These are phyloP conservation scores for Kandelia obovata DNA, from an alignment of 345 rosid species.

Conservation along the genomic window DNA sequence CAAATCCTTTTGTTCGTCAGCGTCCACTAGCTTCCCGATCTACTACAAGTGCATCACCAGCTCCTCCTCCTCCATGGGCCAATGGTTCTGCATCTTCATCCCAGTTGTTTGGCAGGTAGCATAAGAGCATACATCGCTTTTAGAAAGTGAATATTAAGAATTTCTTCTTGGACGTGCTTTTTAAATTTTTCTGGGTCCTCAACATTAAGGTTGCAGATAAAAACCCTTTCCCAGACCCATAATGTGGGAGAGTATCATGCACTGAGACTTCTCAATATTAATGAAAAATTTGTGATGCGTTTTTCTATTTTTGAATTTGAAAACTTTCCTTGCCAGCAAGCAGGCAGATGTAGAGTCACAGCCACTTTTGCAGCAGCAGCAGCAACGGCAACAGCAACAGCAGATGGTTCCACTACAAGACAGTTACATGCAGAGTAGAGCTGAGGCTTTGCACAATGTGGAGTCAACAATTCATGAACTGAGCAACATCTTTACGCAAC, in stretches of 20 bases:
- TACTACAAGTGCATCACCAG: conserved; percentile 43
- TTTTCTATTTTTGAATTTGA: no score
- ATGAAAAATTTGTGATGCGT: no score
- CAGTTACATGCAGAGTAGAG: conserved; percentile 79
- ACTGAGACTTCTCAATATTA: no score
- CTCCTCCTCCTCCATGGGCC: conserved; percentile 65
- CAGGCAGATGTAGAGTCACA: conserved; percentile 52
- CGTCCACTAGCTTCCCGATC: conserved; percentile 66
- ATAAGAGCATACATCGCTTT: not conserved
- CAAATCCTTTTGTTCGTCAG: conserved; percentile 77
- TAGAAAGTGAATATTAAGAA: not conserved
- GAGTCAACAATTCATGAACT: conserved; percentile 87
- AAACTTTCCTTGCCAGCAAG: conserved; percentile 36
- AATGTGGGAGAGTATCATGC: no score
- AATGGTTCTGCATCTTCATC: conserved; percentile 53
- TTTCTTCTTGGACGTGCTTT: no score
- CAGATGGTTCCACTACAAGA: conserved; percentile 74
- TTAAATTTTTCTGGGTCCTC: no score
- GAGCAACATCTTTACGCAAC: conserved; percentile 66
- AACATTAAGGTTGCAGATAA: no score
- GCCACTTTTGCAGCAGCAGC: conserved; percentile 48
- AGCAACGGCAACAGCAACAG: conserved; percentile 54
- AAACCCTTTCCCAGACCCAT: no score
- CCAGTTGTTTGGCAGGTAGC: conserved; percentile 45
- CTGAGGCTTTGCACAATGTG: conserved; percentile 74